Percentiles rank a stretch among this genome's conserved stretches.
These are phyloP conservation scores for Fusarium chuoi DNA, from an alignment of 2,329 filamentous ascomycete genomes.

Conservation along the genomic window DNA sequence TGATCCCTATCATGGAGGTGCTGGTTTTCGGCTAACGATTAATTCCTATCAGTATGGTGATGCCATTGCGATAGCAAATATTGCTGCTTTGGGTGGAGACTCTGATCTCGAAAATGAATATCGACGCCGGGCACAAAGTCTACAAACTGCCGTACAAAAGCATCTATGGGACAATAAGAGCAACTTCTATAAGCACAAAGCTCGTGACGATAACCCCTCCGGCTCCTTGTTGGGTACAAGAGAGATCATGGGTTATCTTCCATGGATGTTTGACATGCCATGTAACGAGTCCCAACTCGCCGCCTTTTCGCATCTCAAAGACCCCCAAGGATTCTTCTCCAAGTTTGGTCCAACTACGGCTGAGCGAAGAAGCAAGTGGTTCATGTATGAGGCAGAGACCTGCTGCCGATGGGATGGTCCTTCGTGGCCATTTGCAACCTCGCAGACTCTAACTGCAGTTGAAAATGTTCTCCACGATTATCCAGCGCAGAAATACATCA, in stretches of 20 bases:
- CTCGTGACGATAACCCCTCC: neutral
- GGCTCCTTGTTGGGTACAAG: neutral
- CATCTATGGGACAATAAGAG: neutral
- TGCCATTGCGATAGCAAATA: neutral
- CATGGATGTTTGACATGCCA: neutral
- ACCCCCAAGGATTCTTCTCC: neutral
- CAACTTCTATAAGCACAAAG: neutral
- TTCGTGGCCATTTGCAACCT: neutral
- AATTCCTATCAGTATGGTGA: conserved; percentile 3
- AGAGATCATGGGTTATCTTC: conserved; percentile 4
- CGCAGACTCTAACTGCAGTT: neutral
- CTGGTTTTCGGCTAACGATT: neutral
- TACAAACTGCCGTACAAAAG: neutral
- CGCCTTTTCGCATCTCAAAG: neutral
- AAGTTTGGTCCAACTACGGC: neutral
- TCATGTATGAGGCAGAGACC: neutral
- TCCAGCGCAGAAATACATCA: neutral
- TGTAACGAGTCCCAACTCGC: neutral
- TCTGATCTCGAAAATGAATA: neutral
- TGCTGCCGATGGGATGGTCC: neutral
- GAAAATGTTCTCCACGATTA: neutral
- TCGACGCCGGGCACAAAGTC: neutral
- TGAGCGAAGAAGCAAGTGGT: neutral
- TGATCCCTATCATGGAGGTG: neutral
- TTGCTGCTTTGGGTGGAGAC: neutral